Evolutionary conservation across 805 yeast genomes (phyloP).

Genomic region (Nakazawaea wyomingensis): DNA sequence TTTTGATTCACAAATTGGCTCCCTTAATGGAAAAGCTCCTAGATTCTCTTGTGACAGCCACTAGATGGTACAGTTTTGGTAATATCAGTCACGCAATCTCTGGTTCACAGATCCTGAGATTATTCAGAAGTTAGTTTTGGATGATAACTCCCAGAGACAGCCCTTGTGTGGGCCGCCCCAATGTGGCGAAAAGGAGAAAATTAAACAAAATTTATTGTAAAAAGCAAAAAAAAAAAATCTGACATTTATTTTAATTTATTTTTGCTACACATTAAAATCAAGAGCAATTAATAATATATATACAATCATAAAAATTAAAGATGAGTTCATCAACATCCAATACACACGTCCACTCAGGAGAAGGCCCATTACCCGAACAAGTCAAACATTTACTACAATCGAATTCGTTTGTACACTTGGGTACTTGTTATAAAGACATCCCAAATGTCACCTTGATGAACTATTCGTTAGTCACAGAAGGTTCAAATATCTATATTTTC

Average conservation of each 20-base stretch:
- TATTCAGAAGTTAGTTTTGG: not conserved
- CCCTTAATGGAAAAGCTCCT: not conserved
- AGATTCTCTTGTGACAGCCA: constrained; percentile 2
- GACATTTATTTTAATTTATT: too few species aligned
- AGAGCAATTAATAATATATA: too few species aligned
- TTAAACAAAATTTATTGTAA: too few species aligned
- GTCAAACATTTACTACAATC: constrained; percentile 45
- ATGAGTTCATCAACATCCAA: not conserved
- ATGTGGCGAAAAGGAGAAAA: too few species aligned
- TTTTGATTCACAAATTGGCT: not conserved
- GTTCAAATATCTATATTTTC: constrained; percentile 45
- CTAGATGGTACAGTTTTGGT: constrained; percentile 5
- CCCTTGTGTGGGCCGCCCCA: too few species aligned
- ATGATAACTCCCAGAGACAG: too few species aligned
- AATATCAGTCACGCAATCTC: not conserved
- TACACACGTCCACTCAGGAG: not conserved
- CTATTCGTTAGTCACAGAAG: constrained; percentile 58
- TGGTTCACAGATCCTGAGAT: not conserved
- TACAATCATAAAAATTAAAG: not conserved
- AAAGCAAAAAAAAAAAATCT: too few species aligned
- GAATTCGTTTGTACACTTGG: constrained; percentile 76
- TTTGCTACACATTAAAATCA: too few species aligned
- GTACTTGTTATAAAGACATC: constrained; percentile 58
- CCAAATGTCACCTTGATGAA: constrained; percentile 94
- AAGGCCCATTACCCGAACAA: constrained; percentile 25